phyloP scores from a whole-genome alignment of 306 rosid species.

The Prunus fruticosa region DNA sequence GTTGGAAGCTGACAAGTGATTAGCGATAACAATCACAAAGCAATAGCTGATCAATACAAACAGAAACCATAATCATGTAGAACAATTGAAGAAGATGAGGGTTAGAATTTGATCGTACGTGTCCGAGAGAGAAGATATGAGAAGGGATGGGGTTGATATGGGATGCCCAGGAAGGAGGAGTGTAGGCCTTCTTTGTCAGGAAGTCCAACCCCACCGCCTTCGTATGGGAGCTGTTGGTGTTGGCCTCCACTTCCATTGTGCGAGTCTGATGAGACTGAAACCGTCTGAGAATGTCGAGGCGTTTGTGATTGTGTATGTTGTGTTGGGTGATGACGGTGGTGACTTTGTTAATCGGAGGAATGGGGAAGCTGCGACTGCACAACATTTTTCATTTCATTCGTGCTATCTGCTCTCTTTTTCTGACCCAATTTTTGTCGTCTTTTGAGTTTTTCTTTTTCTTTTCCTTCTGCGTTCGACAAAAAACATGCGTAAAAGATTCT shows the following conservation, averaged over 20 bases:
- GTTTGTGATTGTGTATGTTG: not conserved
- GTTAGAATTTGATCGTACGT: slow-evolving; percentile 29
- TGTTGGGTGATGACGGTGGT: not conserved
- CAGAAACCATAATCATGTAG: not conserved
- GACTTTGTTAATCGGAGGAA: slow-evolving; percentile 8
- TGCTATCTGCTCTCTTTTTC: not conserved
- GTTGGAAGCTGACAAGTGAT: slow-evolving; percentile 62
- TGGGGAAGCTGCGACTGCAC: slow-evolving; percentile 1
- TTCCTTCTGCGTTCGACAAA: too few relatives aligned
- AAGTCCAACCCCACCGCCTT: slow-evolving; percentile 31
- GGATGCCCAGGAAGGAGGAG: slow-evolving; percentile 86
- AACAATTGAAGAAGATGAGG: not conserved
- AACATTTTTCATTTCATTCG: slow-evolving; percentile 17
- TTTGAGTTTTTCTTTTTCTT: not conserved
- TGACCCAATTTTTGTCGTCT: not conserved
- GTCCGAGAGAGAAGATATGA: slow-evolving; percentile 66
- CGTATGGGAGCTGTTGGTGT: not conserved
- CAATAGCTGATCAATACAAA: not conserved
- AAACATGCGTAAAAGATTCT: too few relatives aligned
- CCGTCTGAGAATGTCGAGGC: slow-evolving; percentile 2
- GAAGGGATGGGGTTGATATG: slow-evolving; percentile 74
- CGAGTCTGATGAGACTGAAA: not conserved
- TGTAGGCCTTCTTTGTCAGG: slow-evolving; percentile 49
- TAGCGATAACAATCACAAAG: not conserved
- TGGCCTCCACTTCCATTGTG: slow-evolving; percentile 32